These are phyloP conservation scores for Thelonectria olida DNA, from an alignment of 2,329 filamentous ascomycete genomes.

Conservation along the genomic window DNA sequence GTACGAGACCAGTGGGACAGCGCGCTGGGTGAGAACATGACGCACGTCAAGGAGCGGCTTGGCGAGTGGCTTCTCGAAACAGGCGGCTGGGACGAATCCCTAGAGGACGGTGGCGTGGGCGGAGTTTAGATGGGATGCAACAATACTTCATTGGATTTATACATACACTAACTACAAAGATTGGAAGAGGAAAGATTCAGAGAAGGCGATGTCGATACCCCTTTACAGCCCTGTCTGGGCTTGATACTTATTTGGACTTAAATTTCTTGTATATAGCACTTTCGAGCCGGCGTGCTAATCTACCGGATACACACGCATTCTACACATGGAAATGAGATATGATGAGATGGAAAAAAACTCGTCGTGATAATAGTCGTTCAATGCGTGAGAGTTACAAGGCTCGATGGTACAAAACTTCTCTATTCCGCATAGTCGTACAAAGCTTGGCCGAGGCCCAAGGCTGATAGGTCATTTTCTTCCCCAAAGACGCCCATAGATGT, in stretches of 20 bases:
- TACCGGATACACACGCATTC: neutral
- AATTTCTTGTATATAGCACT: constrained; percentile 28
- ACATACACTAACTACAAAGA: neutral
- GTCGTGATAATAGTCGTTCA: neutral
- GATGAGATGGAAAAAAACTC: constrained; percentile 6
- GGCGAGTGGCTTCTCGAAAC: constrained; percentile 76
- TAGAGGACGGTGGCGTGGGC: constrained; percentile 67
- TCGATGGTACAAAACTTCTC: constrained; percentile 1
- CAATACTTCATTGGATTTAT: neutral
- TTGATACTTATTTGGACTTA: constrained; percentile 17
- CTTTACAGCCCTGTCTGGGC: constrained; percentile 23
- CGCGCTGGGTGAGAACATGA: constrained; percentile 82
- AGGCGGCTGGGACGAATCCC: constrained; percentile 88
- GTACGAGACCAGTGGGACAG: constrained; percentile 93
- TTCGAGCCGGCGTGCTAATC: constrained; percentile 1
- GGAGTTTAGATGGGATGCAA: constrained; percentile 46
- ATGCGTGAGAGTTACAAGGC: neutral
- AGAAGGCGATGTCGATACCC: constrained; percentile 43
- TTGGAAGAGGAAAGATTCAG: constrained; percentile 5
- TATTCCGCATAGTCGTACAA: constrained; percentile 21
- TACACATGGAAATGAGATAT: constrained; percentile 18
- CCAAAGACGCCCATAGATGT: constrained; percentile 2
- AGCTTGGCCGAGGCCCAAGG: too few relatives aligned
- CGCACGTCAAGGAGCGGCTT: constrained; percentile 77
- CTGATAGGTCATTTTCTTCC: too few relatives aligned